phyloP scores from a whole-genome alignment of 306 rosid species.

The Neltuma alba region DNA sequence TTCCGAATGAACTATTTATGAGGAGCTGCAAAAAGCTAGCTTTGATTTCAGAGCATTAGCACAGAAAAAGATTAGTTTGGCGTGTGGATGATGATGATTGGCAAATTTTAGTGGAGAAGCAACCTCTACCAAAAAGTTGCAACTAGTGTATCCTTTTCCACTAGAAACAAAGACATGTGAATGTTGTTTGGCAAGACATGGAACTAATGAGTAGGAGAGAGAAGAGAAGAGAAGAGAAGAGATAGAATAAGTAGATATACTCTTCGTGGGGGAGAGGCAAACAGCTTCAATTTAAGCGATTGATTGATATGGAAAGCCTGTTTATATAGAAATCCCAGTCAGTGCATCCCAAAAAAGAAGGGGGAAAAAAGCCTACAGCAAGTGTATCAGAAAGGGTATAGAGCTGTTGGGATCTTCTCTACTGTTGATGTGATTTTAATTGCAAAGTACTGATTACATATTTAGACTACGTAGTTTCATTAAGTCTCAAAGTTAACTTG shows the following conservation, averaged over 20 bases:
- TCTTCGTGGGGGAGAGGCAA: slow-evolving; percentile 21
- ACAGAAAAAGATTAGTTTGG: slow-evolving; percentile 43
- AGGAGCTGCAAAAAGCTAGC: slow-evolving; percentile 35
- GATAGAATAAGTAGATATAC: slow-evolving; percentile 28
- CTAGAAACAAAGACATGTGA: slow-evolving; percentile 87
- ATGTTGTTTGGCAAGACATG: slow-evolving; percentile 70
- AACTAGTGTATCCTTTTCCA: slow-evolving; percentile 51
- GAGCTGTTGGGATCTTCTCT: too few species aligned
- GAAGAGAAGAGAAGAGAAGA: slow-evolving; percentile 65
- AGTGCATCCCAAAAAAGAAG: background rate
- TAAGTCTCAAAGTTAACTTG: background rate
- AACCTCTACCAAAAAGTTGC: slow-evolving; percentile 47
- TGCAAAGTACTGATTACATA: background rate
- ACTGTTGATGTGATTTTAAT: background rate
- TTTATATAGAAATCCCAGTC: slow-evolving; percentile 33
- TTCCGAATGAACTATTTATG: too few species aligned
- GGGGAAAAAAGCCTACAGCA: background rate
- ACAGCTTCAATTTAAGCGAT: slow-evolving; percentile 17
- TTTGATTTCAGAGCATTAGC: slow-evolving; percentile 45
- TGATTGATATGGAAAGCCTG: background rate
- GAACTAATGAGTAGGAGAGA: slow-evolving; percentile 71
- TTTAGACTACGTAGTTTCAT: background rate
- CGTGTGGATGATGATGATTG: slow-evolving; percentile 54
- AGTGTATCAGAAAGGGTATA: background rate
- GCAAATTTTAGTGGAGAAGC: slow-evolving; percentile 52